These are phyloP conservation scores for Halophytophthora batemanensis DNA, from an alignment of 352 stramenopile species.

Conservation along the genomic window DNA sequence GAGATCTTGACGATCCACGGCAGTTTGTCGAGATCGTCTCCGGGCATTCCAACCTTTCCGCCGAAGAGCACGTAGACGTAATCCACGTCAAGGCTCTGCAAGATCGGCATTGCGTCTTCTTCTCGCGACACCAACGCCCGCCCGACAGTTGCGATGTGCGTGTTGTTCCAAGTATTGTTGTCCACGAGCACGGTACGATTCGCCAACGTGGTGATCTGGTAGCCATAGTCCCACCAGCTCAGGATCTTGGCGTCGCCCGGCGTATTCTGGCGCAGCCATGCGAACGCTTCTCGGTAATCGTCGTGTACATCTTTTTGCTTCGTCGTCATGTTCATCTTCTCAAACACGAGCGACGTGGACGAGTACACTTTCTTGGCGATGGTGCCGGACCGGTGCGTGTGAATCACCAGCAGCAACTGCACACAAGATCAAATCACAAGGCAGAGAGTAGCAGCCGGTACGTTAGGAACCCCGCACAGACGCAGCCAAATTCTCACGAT, in stretches of 20 bases:
- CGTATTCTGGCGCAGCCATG: conserved; percentile 79
- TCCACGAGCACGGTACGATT: conserved; percentile 90
- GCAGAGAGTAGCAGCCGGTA: conserved; percentile 2
- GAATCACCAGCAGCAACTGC: conserved; percentile 65
- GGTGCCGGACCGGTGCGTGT: conserved; percentile 55
- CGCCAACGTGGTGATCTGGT: conserved; percentile 76
- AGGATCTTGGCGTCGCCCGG: conserved; percentile 64
- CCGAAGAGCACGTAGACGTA: conserved; percentile 82
- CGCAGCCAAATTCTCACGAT: not conserved
- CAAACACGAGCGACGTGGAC: conserved; percentile 72
- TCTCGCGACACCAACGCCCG: conserved; percentile 72
- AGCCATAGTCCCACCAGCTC: conserved; percentile 88
- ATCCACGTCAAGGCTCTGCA: conserved; percentile 74
- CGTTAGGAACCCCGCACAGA: conserved; percentile 1
- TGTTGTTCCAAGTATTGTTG: conserved; percentile 98
- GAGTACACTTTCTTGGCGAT: conserved; percentile 76
- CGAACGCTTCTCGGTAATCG: conserved; percentile 82
- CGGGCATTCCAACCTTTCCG: conserved; percentile 57
- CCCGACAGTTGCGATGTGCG: conserved; percentile 94
- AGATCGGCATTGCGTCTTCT: conserved; percentile 64
- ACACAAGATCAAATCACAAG: conserved; percentile 5
- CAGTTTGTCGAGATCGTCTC: conserved; percentile 93
- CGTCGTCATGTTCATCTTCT: conserved; percentile 53
- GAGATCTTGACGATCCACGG: conserved; percentile 93
- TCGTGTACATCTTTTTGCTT: conserved; percentile 47